Base-by-base conservation (phyloP, 1,139 yeast genomes). In the Nadsonia commutata region DNA sequence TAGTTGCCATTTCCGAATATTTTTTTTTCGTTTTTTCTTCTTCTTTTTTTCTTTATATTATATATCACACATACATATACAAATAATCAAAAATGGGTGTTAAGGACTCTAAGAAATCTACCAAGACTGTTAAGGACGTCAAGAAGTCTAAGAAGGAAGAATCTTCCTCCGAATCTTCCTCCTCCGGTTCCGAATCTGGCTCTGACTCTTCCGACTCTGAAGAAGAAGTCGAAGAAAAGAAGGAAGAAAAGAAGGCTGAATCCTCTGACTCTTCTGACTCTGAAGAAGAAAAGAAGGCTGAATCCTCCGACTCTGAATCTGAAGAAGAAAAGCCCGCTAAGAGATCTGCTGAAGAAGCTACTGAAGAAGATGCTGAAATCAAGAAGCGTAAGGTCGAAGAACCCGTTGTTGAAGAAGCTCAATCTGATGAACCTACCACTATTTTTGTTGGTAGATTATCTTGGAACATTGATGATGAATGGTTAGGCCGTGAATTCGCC, bases 391-490 rank as follows among this genome's bases (percentile, higher is more conserved):
- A 67, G 59, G 54, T 60, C 45, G 67, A 62, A 40, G 33, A 27
- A 27, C 3, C 33, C 33, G 33, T 13, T 13, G 59, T 53, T 20
- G 52, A 51, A 37, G 51, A 57, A 39, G 61, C 64, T 36, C 64
- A 63, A 49, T 52, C 49, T 31, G 61, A 51, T 42, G 83, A 82
- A 65, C 82, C 88, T 56, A 84, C 90, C 48, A 90, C 97, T 51
- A 67, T 90, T 54, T 90, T 90, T 59, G 97, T 86, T 52, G 98
- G 98, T 58, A 80, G 97, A 70, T 77, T 90, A 58, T 86, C 98
- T 31, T 90, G 97, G 97, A 83, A 80, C 67, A 74, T 90, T 58
- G 98, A 90, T 59, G 97, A 86, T 61, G 94, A 78, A 48, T 83
- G 95, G 95, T 77, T 90, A 64, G 72, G 72, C 65, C 71, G 79